Base-by-base conservation (phyloP, 345 rosid species). In the Anacardium occidentale region DNA sequence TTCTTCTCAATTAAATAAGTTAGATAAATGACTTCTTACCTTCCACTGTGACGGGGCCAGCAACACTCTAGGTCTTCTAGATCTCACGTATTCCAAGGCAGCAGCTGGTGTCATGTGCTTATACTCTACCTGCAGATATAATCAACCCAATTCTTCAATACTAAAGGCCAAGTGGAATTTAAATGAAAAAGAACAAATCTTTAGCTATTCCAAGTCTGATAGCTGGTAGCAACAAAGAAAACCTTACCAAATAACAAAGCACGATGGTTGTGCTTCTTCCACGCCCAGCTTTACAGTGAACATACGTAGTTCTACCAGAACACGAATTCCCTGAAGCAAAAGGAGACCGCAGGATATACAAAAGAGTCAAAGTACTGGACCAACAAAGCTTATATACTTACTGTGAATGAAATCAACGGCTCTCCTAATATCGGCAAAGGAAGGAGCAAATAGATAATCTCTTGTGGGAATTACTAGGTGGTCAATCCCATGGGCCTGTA, bases 271-370 rank as follows among this genome's bases (percentile, higher is more conserved):
- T 91, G 81, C 98, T 94, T 79, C 97, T 84, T 82, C 98, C 97
- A 9, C 96, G 85, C 34, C 97, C 98, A 76, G 98, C 97, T 80
- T 94, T 94, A 79, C 98, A 94, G 75, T 94, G 98, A 40, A 91
- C 97, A 66, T 90, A 90, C 3, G 97, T 91, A 44, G 88, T 90
- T 76, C 79, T 87, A 74, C 93, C 85, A 37, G 74, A 76, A 40
- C 81, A 78, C 48, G 89, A 79, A 69, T 90, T 91, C 73, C 82
- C 98, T 91, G 75, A 50, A 69, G 62, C 73, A 71, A 58, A 72
- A 54, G 55, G 65, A 7, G 20, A 10, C 32, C 32, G 3, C 1
- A 29, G 32, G 1, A 1, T 1, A 57, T 22, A 52, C 24, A 25
- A 54, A 54, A 22, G 25, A 53, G 51, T 66, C 74, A 55, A 44